Conservation (phyloP, 2,329 filamentous ascomycete species). For the Ascosphaera apis region DNA sequence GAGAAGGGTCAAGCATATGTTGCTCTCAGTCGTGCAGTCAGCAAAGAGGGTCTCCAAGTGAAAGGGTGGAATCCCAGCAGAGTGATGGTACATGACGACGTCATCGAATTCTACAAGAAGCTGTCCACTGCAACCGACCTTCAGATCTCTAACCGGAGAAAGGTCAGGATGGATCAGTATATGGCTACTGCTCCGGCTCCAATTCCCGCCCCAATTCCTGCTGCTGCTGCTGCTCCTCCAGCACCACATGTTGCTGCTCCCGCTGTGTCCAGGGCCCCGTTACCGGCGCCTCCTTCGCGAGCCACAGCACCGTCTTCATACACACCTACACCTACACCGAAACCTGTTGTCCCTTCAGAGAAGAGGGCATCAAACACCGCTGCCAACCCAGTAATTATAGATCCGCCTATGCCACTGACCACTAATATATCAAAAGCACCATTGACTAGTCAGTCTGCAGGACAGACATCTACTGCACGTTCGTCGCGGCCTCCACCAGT, state of each 20-base stretch:
- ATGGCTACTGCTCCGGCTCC: conserved; percentile 4
- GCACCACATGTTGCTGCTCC: conserved; percentile 1
- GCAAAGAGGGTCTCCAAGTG: conserved; percentile 68
- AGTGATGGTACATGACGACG: conserved; percentile 81
- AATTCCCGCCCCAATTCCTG: conserved; percentile 1
- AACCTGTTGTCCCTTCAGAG: neutral
- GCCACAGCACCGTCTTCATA: neutral
- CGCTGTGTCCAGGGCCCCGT: neutral
- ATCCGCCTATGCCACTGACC: neutral
- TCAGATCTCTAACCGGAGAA: conserved; percentile 6
- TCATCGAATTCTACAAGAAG: conserved; percentile 65
- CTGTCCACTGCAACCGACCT: conserved; percentile 48
- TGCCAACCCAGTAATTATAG: neutral
- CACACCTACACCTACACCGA: neutral
- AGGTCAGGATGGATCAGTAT: conserved; percentile 3
- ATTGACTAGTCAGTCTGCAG: neutral
- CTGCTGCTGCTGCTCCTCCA: neutral
- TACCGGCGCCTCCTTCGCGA: neutral
- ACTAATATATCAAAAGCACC: neutral
- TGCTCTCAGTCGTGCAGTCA: conserved; percentile 77
- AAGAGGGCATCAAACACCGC: neutral
- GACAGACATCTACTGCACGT: neutral
- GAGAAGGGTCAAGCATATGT: conserved; percentile 98
- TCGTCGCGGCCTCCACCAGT: neutral
- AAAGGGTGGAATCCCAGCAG: conserved; percentile 69